Evolutionary conservation across 2,329 filamentous ascomycete species (phyloP).

Genomic region (Aspergillus ochraceus): DNA sequence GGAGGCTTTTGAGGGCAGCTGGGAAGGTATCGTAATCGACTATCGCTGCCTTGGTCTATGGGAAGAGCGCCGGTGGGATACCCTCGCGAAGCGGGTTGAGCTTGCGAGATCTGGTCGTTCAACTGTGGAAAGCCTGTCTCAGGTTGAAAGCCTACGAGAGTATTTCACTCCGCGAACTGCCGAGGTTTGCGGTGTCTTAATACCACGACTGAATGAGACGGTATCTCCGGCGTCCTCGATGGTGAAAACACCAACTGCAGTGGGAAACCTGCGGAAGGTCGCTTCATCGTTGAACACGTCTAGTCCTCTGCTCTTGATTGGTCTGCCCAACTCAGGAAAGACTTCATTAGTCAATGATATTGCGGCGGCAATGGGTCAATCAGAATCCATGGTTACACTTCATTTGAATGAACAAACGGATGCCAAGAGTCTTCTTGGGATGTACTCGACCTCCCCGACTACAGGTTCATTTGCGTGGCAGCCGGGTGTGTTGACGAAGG

Average conservation of each 20-base stretch:
- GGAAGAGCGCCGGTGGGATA: conserved; percentile 59
- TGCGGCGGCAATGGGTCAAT: conserved; percentile 75
- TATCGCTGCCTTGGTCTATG: conserved; percentile 70
- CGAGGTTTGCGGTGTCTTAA: conserved; percentile 65
- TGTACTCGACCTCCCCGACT: conserved; percentile 86
- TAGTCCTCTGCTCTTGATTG: conserved; percentile 77
- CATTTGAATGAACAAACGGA: conserved; percentile 98
- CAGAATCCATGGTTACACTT: conserved; percentile 82
- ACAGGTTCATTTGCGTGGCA: conserved; percentile 92
- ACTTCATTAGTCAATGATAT: conserved; percentile 81
- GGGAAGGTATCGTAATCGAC: conserved; percentile 76
- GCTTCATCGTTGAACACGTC: conserved; percentile 65
- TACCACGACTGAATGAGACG: conserved; percentile 59
- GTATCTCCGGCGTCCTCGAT: conserved; percentile 53
- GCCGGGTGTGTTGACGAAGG: conserved; percentile 87
- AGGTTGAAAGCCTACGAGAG: conserved; percentile 29
- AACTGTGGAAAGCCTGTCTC: conserved; percentile 19
- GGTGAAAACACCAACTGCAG: conserved; percentile 71
- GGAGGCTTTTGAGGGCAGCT: conserved; percentile 64
- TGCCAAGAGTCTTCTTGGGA: conserved; percentile 89
- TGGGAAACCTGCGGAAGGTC: conserved; percentile 68
- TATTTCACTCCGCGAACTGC: conserved; percentile 61
- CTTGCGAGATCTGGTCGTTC: conserved; percentile 24
- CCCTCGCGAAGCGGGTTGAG: conserved; percentile 34
- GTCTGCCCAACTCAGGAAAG: conserved; percentile 85